phyloP scores from a whole-genome alignment of 2,329 filamentous ascomycete species.

The Diplodia corticola region DNA sequence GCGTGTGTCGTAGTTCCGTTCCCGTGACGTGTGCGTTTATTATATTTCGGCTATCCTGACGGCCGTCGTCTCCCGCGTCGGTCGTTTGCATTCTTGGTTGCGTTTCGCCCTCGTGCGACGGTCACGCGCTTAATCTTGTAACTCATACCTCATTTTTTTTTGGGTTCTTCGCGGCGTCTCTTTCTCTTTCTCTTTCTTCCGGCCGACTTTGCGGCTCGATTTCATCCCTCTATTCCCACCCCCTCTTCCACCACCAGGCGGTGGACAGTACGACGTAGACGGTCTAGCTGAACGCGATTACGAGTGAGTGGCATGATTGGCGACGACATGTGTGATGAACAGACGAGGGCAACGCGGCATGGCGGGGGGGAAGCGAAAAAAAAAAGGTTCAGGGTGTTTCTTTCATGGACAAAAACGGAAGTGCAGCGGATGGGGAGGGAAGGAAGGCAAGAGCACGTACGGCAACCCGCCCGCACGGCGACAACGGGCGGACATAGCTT shows the following conservation, averaged over 20 bases:
- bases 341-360: constrained; percentile 2
- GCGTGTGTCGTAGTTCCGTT: not conserved
- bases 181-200: not conserved
- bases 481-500: not conserved
- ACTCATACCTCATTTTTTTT: constrained; percentile 19
- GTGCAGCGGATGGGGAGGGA: not conserved
- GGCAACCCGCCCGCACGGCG: no score
- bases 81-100: not conserved
- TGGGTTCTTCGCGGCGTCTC: not conserved
- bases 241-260: not conserved
- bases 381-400: not conserved
- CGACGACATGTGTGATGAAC: constrained; percentile 1
- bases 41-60: constrained; percentile 22
- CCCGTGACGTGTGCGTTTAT: not conserved
- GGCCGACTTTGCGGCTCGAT: no score
- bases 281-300: constrained; percentile 16
- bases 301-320: not conserved
- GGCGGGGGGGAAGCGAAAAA: not conserved
- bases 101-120: not conserved
- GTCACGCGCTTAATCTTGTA: constrained; percentile 16
- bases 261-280: constrained; percentile 14
- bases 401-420: not conserved
- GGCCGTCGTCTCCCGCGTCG: not conserved
- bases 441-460: not conserved
- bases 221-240: not conserved